These are phyloP conservation scores for Obelidium mucronatum DNA, from an alignment of 192 early-diverging fungal species.

Conservation along the genomic window DNA sequence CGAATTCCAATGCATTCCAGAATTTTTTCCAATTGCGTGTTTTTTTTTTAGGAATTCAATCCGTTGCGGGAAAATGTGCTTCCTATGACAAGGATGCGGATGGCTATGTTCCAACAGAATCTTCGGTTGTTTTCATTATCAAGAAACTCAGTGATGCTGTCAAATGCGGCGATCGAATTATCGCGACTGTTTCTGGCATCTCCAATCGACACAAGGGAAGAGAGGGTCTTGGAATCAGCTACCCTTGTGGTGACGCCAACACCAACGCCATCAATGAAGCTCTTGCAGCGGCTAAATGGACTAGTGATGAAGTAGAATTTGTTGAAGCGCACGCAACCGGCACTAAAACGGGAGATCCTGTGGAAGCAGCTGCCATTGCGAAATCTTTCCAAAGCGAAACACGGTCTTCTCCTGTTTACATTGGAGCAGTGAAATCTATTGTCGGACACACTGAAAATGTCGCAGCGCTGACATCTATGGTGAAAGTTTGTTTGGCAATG, in stretches of 20 bases:
- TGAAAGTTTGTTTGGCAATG: conserved; percentile 22
- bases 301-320: conserved; percentile 6
- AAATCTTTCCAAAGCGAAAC: neutral
- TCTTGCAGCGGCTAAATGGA: neutral
- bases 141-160: neutral
- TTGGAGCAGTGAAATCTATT: conserved; percentile 2
- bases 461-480: neutral
- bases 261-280: neutral
- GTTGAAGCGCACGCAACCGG: conserved; percentile 21
- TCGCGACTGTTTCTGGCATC: neutral
- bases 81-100: conserved; percentile 9
- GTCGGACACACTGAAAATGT: conserved; percentile 24
- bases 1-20: neutral
- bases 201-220: conserved; percentile 12
- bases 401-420: neutral
- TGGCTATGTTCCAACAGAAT: conserved; percentile 21
- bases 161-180: neutral
- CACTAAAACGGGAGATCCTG: conserved; percentile 20
- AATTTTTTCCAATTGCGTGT: neutral
- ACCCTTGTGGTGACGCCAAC: neutral
- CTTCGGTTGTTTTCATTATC: conserved; percentile 5
- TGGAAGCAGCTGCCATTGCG: conserved; percentile 10
- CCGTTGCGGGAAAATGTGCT: conserved; percentile 4
- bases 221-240: conserved; percentile 5
- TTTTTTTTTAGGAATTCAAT: neutral